Percentiles rank a stretch among this genome's conserved stretches.
Evolutionary conservation across 2,329 filamentous ascomycete genomes (phyloP).

Genomic region (Trichoderma sp.): DNA sequence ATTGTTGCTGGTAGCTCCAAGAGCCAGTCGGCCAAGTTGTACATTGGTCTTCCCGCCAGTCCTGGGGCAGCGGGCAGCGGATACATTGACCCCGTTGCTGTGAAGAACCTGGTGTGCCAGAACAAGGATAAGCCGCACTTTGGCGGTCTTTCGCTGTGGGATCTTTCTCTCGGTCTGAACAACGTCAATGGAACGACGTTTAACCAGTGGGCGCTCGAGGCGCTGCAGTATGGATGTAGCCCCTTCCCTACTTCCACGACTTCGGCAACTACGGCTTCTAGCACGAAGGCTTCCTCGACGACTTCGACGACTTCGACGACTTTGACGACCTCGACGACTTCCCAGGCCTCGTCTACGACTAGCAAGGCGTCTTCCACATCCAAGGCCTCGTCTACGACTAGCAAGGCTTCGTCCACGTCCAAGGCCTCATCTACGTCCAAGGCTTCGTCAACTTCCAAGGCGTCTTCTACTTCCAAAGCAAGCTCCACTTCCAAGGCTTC

Average conservation of each 20-base stretch:
- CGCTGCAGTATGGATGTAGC: slow-evolving; percentile 38
- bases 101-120: slow-evolving; percentile 40
- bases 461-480: neutral
- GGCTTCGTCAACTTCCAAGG: neutral
- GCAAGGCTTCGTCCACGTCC: neutral
- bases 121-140: slow-evolving; percentile 38
- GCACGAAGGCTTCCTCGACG: neutral
- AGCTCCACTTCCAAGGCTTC: neutral
- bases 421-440: neutral
- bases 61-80: slow-evolving; percentile 27
- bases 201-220: slow-evolving; percentile 36
- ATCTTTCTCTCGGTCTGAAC: slow-evolving; percentile 39
- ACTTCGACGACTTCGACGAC: neutral
- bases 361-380: neutral
- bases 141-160: slow-evolving; percentile 47
- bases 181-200: slow-evolving; percentile 35
- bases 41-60: slow-evolving; percentile 42
- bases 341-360: neutral
- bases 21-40: slow-evolving; percentile 44
- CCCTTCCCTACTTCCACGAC: slow-evolving; percentile 27
- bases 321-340: neutral
- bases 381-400: neutral
- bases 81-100: slow-evolving; percentile 35
- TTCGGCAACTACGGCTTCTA: slow-evolving; percentile 16
- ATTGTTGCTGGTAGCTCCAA: slow-evolving; percentile 33